Evolutionary conservation across 768 basidiomycete species (phyloP), one percentile per base, ranked within the genome.

Genomic region (Suillus alpinus): DNA sequence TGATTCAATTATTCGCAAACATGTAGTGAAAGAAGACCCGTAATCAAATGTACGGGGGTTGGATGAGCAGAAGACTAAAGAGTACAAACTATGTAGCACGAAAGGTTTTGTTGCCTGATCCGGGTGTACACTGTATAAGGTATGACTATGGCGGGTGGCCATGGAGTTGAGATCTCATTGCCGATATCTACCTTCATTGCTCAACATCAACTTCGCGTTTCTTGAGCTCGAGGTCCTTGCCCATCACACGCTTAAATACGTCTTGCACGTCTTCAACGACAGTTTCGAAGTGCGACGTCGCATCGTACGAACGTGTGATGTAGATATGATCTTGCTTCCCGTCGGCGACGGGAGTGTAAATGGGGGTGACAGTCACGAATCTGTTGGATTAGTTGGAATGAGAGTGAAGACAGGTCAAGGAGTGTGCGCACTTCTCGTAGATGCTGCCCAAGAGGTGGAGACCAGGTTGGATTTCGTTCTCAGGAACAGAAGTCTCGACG

Each of bases 281-380:
- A 31, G 94, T 97, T 82, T 99, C 97, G 73, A 99, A 98, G 78
- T 99, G 97, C 32, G 93, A 95, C 12, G 97, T 98, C 8, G 97
- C 96, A 72, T 99, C 97, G 77, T 98, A 99, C 16, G 95, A 97
- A 59, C 90, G 90, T 58, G 97, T 99, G 78, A 99, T 88, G 81
- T 92, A 99, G 73, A 99, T 92, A 73, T 94, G 91, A 80, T 99
- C 95, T 49, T 79, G 76, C 63, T 83, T 71, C 60, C 97, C 97
- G 44, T 84, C 76, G 50, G 91, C 82, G 4, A 95, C 94, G 7
- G 97, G 95, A 31, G 88, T 89, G 79, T 95, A 98, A 51, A 97
- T 74, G 23, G 95, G 87, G 16, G 88, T 86, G 65, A 98, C 88
- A 43, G 88, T 88, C 61, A 98, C 85, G 76, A 98, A 99, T 74